Conservation (phyloP, 306 rosid genomes). For the Crotalaria pallida region DNA sequence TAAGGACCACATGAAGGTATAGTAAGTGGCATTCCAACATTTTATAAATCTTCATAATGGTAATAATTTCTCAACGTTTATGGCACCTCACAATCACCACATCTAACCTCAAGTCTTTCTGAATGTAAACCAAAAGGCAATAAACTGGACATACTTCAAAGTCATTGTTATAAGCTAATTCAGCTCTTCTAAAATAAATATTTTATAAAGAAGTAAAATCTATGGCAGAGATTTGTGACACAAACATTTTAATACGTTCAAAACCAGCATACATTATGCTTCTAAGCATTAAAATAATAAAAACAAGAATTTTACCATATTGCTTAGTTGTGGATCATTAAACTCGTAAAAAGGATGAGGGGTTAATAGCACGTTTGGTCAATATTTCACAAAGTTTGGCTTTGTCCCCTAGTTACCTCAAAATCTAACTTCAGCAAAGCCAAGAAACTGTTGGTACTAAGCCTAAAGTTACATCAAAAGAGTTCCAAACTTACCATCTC, state of each 20-base stretch:
- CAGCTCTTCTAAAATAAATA: slow-evolving; percentile 1
- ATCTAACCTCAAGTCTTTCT: not conserved
- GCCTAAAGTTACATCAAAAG: slow-evolving; percentile 9
- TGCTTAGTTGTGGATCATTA: not conserved
- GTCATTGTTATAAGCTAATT: not conserved
- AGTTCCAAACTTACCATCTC: slow-evolving; percentile 56
- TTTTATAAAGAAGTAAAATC: not conserved
- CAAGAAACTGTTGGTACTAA: not conserved
- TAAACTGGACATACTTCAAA: slow-evolving; percentile 9
- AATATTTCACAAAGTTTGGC: not conserved
- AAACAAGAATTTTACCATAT: not conserved
- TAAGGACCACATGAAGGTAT: not conserved
- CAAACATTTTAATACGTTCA: not conserved
- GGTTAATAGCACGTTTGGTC: not conserved
- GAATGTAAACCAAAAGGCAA: not conserved
- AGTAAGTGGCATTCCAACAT: not conserved
- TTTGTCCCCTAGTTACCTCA: not conserved
- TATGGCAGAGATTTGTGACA: not conserved
- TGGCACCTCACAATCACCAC: not conserved
- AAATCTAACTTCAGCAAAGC: not conserved
- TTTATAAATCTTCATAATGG: not conserved
- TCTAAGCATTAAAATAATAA: not conserved
- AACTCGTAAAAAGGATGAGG: not conserved
- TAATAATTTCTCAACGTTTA: slow-evolving; percentile 15
- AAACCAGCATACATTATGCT: not conserved